These are phyloP conservation scores for Coniferiporia weirii DNA, from an alignment of 1,284 basidiomycete genomes.

Conservation along the genomic window DNA sequence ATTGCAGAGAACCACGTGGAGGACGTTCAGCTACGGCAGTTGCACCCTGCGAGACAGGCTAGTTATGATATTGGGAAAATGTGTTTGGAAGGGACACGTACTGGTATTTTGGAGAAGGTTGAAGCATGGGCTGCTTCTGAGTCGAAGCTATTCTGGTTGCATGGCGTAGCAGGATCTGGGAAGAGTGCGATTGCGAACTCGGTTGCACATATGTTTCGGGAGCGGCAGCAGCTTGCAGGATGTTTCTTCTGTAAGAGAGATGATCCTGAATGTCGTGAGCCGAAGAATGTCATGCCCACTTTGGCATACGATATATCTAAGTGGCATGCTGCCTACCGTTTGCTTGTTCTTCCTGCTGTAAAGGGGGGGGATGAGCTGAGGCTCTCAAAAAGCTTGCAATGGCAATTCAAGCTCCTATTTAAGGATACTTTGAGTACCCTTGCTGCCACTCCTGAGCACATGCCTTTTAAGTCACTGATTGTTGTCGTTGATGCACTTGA, in stretches of 20 bases:
- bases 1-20: not conserved
- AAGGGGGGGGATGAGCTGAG: not conserved
- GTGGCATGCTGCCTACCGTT: not conserved
- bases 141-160: conserved; percentile 29
- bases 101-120: not conserved
- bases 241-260: conserved; percentile 11
- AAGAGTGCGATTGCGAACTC: conserved; percentile 31
- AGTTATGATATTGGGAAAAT: not conserved
- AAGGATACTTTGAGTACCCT: not conserved
- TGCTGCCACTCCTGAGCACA: not conserved
- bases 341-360: not conserved
- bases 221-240: conserved; percentile 27
- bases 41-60: not conserved
- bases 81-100: conserved; percentile 5
- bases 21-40: not conserved
- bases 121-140: not conserved
- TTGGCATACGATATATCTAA: not conserved
- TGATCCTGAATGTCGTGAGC: not conserved
- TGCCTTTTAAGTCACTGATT: not conserved
- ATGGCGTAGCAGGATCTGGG: conserved; percentile 19
- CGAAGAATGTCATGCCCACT: conserved; percentile 1
- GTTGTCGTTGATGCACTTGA: conserved; percentile 10
- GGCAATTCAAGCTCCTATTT: not conserved
- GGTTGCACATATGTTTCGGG: conserved; percentile 26
- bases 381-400: not conserved